Base-by-base conservation (phyloP, 2,329 filamentous ascomycete genomes). In the Hymenoscyphus occultus region DNA sequence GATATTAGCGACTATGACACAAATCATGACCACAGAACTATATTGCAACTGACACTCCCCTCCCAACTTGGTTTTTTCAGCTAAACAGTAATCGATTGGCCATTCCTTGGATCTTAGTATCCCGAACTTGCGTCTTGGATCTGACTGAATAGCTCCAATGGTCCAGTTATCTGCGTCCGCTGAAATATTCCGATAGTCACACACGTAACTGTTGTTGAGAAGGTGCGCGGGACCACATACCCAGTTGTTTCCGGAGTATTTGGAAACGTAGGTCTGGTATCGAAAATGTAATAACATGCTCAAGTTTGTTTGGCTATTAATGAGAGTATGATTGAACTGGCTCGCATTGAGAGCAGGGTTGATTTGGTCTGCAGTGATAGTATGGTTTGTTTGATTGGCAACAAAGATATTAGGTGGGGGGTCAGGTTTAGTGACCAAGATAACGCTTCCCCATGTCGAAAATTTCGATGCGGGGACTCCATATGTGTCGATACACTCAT, bases 71-170 rank as follows among this genome's bases (percentile, higher is more conserved):
- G 67, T 64, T 0, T 51, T 28, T 32, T 67, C 59, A 5, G 61
- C 66, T 7, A 71, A 63, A 59, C 71, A 72, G 35, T 72, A 67
- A 39, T 71, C 71, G 31, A 71, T 68, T 16, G 40, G 31, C 62
- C 64, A 69, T 57, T 69, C 59, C 10, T 66, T 64, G 6, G 51
- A 56, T 7, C 64, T 16, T 2, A 28, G 39, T 1, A 68, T 19
- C 3, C 28, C 28, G 28, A 28, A 28, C 28, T 28, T 28, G 28
- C 2, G 2, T 28, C 2, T 3, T 28, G 28, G 28, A 28, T 28
- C 3, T 28, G 28, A 2, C 2, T 28, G 2, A 2, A 28, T 28
- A 28, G 28, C 28, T 45, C 28, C 7, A 58, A 67, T 5, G 63
- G 60, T 69, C 71, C 70, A 72, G 3, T 56, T 39, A 28, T 35